Evolutionary conservation across 2,329 filamentous ascomycete species (phyloP), one percentile per base, ranked within the genome.

Genomic region (Penicillium sp.): DNA sequence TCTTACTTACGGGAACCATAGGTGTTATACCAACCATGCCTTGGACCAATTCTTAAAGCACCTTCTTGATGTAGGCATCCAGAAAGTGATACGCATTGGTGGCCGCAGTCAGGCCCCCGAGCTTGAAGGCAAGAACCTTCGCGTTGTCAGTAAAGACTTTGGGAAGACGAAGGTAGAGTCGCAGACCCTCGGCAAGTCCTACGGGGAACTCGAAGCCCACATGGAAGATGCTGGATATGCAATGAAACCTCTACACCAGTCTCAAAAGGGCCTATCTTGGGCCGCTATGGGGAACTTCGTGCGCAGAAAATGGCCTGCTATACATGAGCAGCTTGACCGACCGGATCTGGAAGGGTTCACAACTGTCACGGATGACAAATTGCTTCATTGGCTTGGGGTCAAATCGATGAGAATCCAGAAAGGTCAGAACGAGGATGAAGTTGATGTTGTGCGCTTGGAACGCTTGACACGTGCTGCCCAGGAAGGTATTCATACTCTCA

Each of bases 31-130:
- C 0, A 87, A 88, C 45, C 84, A 88, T 61, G 84, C 84, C 0
- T 70, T 86, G 0, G 83, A 87, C 48, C 78, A 90, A 66, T 84
- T 88, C 44, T 68, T 88, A 0, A 81, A 84, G 52, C 85, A 90
- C 36, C 67, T 89, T 1, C 70, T 84, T 6, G 71, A 82, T 1
- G 79, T 83, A n/a, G 84, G 83, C 0, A 82, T 90, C 7, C 61
- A 74, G 0, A 48, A 39, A 16, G 23, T 55, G 5, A 57, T 57
- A 35, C 51, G 51, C 7, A 54, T 54, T 45, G 43, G 55, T 1
- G 34, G 47, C 14, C 51, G 51, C n/a, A 51, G 43, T 39, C 26
- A 57, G 55, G 43, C 55, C 13, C 4, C 47, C 10, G 38, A 51
- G 32, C 47, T 57, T 16, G 47, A 57, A 48, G 47, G 47, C 9